These are phyloP conservation scores for Neurospora terricola DNA, from an alignment of 495 filamentous ascomycete species.

Conservation along the genomic window DNA sequence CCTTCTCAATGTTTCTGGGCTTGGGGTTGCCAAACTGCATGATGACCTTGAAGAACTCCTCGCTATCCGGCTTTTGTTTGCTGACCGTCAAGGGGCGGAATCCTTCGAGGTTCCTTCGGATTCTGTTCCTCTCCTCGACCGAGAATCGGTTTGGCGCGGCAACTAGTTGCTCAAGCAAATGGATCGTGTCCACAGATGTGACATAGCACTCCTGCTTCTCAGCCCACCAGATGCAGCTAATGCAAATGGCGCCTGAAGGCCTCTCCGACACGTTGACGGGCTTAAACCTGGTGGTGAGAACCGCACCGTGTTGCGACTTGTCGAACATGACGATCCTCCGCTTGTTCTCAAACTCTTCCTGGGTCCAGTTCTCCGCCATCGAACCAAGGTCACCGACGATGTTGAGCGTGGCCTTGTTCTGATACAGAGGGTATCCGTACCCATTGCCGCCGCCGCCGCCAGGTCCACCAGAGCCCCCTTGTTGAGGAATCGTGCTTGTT, in stretches of 20 bases:
- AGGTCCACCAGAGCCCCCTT: conserved; percentile 32
- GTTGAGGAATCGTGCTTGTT: conserved; percentile 68
- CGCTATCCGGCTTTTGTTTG: conserved; percentile 81
- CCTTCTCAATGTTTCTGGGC: conserved; percentile 95
- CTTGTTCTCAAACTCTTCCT: conserved; percentile 65
- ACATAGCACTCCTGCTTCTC: conserved; percentile 83
- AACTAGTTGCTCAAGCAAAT: conserved; percentile 79
- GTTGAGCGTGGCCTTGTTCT: conserved; percentile 76
- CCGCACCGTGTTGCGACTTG: conserved; percentile 65
- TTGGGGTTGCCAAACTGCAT: conserved; percentile 96
- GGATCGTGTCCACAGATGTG: conserved; percentile 94
- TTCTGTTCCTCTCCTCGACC: conserved; percentile 96
- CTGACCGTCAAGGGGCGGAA: conserved; percentile 85
- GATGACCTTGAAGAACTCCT: conserved; percentile 96
- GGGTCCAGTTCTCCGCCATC: conserved; percentile 72
- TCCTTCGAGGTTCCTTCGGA: conserved; percentile 86
- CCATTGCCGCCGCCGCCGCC: conserved; percentile 49
- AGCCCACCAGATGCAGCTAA: conserved; percentile 90
- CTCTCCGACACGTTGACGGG: conserved; percentile 60
- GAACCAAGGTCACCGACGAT: conserved; percentile 72
- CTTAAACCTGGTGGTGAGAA: conserved; percentile 61
- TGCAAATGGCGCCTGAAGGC: conserved; percentile 65
- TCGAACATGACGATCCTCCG: conserved; percentile 80
- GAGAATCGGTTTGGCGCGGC: conserved; percentile 62
- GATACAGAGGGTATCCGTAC: conserved; percentile 64